A percentile compares a stretch with the other conserved stretches of the same genome.
Evolutionary conservation across 2,329 filamentous ascomycete species (phyloP).

Genomic region (Saccharata proteae): DNA sequence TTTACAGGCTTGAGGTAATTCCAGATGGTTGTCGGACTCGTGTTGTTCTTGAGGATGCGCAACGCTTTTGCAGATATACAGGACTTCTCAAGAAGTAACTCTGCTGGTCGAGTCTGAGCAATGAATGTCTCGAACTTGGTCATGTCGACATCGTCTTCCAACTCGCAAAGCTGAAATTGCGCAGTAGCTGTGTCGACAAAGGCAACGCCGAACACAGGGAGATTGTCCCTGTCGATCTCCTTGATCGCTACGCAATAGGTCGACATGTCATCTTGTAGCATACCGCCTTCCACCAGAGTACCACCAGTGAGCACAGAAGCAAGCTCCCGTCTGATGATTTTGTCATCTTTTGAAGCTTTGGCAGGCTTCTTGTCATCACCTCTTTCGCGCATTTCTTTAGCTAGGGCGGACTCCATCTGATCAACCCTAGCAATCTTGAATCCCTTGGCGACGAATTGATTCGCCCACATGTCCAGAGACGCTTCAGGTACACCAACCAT

Average conservation of each 20-base stretch:
- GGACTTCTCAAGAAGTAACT: slow-evolving; percentile 76
- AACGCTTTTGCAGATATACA: slow-evolving; percentile 76
- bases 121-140: slow-evolving; percentile 97
- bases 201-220: slow-evolving; percentile 77
- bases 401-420: slow-evolving; percentile 89
- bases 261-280: slow-evolving; percentile 97
- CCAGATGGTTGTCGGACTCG: slow-evolving; percentile 84
- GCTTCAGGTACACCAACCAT: slow-evolving; percentile 98
- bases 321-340: slow-evolving; percentile 84
- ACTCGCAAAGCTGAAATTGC: slow-evolving; percentile 87
- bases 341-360: slow-evolving; percentile 73
- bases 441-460: slow-evolving; percentile 95
- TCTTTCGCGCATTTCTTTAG: slow-evolving; percentile 97
- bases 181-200: slow-evolving; percentile 95
- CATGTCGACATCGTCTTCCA: slow-evolving; percentile 81
- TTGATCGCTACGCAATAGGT: slow-evolving; percentile 96
- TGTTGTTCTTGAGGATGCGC: slow-evolving; percentile 93
- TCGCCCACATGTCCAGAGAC: slow-evolving; percentile 92
- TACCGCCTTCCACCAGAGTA: slow-evolving; percentile 86
- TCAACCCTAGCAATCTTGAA: slow-evolving; percentile 96
- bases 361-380: slow-evolving; percentile 48
- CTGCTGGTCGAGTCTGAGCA: slow-evolving; percentile 79
- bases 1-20: slow-evolving; percentile 76
- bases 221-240: slow-evolving; percentile 50
- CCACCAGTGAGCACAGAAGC: slow-evolving; percentile 84